phyloP scores from a whole-genome alignment of 1,284 basidiomycete species.

The Trichosporon coremiiforme region DNA sequence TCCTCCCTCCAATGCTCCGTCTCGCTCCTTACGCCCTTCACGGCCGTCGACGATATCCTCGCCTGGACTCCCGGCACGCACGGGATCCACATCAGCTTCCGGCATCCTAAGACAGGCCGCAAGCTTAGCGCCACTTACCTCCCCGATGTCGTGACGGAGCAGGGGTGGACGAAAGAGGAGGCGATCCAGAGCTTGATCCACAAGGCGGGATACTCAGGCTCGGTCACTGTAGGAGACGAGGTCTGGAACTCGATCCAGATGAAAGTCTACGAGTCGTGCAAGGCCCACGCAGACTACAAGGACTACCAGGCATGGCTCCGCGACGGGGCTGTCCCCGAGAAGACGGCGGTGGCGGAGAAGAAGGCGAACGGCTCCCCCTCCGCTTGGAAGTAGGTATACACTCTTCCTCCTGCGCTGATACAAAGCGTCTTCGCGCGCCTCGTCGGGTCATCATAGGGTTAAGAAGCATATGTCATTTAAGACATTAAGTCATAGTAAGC shows the following conservation, averaged over 20 bases:
- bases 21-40: constrained; percentile 90
- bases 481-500: not conserved
- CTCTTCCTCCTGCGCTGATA: constrained; percentile 13
- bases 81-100: constrained; percentile 86
- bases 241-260: constrained; percentile 75
- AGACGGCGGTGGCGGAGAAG: not conserved
- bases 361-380: not conserved
- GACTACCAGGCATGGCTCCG: constrained; percentile 61
- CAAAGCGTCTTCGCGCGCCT: constrained; percentile 22
- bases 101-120: constrained; percentile 65
- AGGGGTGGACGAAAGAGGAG: constrained; percentile 89
- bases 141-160: constrained; percentile 88
- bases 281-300: constrained; percentile 70
- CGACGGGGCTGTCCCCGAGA: constrained; percentile 2
- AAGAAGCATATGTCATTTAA: not conserved
- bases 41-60: constrained; percentile 78
- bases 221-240: constrained; percentile 67
- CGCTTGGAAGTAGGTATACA: constrained; percentile 27
- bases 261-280: constrained; percentile 81
- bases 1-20: constrained; percentile 74
- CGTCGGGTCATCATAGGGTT: not conserved
- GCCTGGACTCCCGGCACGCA: constrained; percentile 92
- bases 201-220: constrained; percentile 86
- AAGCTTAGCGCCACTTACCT: constrained; percentile 86
- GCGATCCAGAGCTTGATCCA: constrained; percentile 86